A percentile compares a stretch with the other conserved stretches of the same genome.
Evolutionary conservation across 768 basidiomycete species (phyloP).

Genomic region (Russula emetica): DNA sequence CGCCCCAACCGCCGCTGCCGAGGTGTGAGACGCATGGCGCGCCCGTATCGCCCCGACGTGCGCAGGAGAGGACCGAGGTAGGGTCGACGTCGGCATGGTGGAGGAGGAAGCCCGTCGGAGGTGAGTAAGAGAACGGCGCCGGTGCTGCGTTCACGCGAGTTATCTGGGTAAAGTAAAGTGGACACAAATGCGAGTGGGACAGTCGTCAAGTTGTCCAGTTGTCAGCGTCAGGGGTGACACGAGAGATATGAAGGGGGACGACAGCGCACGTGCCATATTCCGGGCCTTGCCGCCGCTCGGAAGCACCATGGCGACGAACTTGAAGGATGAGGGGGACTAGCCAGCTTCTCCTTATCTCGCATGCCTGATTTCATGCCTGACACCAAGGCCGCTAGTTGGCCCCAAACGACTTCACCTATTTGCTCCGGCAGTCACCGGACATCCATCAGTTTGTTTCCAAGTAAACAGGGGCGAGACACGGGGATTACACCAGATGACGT

Average conservation of each 20-base stretch:
- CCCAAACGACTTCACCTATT: conserved; percentile 26
- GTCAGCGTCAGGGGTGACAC: background rate
- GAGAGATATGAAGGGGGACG: too few relatives aligned
- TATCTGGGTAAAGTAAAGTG: conserved; percentile 9
- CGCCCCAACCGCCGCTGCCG: conserved; percentile 22
- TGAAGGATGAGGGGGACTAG: background rate
- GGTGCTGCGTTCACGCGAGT: conserved; percentile 23
- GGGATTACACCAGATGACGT: background rate
- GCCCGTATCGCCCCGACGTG: conserved; percentile 14
- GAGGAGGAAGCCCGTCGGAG: conserved; percentile 23
- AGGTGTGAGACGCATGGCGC: conserved; percentile 21
- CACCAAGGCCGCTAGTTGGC: conserved; percentile 22
- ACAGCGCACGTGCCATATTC: conserved; percentile 24
- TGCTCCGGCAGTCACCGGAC: background rate
- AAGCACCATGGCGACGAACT: conserved; percentile 20
- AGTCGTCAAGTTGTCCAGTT: background rate
- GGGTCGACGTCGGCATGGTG: conserved; percentile 23
- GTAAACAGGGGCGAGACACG: background rate
- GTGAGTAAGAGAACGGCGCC: conserved; percentile 2
- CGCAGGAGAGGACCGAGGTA: conserved; percentile 8
- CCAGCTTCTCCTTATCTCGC: conserved; percentile 7
- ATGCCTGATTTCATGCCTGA: conserved; percentile 22
- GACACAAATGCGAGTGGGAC: background rate
- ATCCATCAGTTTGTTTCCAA: background rate
- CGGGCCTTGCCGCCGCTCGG: conserved; percentile 23